These are phyloP conservation scores for Alternaria infectoria DNA, from an alignment of 2,329 filamentous ascomycete species.

Conservation along the genomic window DNA sequence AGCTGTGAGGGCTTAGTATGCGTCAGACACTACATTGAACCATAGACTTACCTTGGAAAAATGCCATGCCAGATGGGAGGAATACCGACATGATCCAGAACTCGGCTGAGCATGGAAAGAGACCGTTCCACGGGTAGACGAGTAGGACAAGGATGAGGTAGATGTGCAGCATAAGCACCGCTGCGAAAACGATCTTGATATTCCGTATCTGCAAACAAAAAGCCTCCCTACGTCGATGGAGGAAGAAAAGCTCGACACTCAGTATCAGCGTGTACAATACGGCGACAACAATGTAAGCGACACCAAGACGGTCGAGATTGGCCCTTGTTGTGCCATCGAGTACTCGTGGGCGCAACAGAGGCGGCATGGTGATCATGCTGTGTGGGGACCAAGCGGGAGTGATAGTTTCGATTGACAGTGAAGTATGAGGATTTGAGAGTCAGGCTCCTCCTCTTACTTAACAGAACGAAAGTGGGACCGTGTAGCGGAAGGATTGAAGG, in stretches of 20 bases:
- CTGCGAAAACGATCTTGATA: slow-evolving; percentile 42
- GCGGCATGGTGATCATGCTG: slow-evolving; percentile 42
- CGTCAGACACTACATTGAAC: neutral
- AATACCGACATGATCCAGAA: slow-evolving; percentile 50
- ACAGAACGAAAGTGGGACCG: slow-evolving; percentile 33
- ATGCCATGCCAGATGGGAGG: slow-evolving; percentile 47
- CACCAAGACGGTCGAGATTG: slow-evolving; percentile 42
- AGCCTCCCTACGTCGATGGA: slow-evolving; percentile 35
- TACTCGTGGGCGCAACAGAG: slow-evolving; percentile 30
- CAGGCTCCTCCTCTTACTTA: slow-evolving; percentile 34
- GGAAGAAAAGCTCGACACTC: slow-evolving; percentile 37
- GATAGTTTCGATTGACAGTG: slow-evolving; percentile 14
- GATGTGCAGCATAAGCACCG: slow-evolving; percentile 45
- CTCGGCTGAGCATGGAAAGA: slow-evolving; percentile 45
- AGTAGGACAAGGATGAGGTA: slow-evolving; percentile 46
- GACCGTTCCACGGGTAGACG: slow-evolving; percentile 47
- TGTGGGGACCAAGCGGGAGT: slow-evolving; percentile 15
- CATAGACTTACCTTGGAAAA: slow-evolving; percentile 42
- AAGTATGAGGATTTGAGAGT: slow-evolving; percentile 20
- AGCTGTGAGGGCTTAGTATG: slow-evolving; percentile 19
- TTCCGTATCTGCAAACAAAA: slow-evolving; percentile 45
- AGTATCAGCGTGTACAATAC: slow-evolving; percentile 44
- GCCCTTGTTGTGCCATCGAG: slow-evolving; percentile 37
- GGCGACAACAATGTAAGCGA: slow-evolving; percentile 40
- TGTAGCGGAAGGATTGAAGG: slow-evolving; percentile 25